These are phyloP conservation scores for Nitzschia inconspicua DNA, from an alignment of 108 stramenopile genomes.

Conservation along the genomic window DNA sequence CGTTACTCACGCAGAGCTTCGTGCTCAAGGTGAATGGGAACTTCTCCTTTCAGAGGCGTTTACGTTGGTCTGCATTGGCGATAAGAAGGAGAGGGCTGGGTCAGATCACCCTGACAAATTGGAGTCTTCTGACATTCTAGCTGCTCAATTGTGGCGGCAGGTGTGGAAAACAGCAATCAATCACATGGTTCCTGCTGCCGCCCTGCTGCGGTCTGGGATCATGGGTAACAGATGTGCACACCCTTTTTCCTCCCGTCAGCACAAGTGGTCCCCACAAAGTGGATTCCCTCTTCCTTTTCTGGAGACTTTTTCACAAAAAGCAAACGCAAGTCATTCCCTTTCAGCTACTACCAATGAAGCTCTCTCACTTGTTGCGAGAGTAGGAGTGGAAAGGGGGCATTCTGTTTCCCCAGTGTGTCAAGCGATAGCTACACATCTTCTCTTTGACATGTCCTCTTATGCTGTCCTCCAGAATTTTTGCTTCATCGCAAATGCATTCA, in stretches of 20 bases:
- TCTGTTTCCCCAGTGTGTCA: conserved; percentile 30
- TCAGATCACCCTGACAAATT: not conserved
- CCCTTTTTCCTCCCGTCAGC: conserved; percentile 34
- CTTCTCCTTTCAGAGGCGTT: conserved; percentile 51
- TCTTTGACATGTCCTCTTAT: conserved; percentile 33
- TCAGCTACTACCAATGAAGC: conserved; percentile 9
- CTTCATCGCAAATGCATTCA: too few species aligned
- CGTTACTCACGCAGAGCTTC: conserved; percentile 38
- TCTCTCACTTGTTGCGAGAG: conserved; percentile 34
- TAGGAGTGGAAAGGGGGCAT: conserved; percentile 31
- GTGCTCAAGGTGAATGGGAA: conserved; percentile 81
- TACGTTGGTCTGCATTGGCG: conserved; percentile 27
- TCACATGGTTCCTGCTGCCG: conserved; percentile 60
- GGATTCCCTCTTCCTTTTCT: conserved; percentile 14
- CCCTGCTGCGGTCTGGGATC: conserved; percentile 60
- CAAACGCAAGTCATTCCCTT: not conserved
- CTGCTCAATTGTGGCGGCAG: conserved; percentile 39
- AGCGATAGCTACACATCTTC: conserved; percentile 49
- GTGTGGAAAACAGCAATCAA: conserved; percentile 41
- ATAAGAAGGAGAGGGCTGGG: not conserved
- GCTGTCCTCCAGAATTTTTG: not conserved
- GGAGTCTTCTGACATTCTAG: conserved; percentile 28
- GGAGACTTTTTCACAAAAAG: conserved; percentile 4
- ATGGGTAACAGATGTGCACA: conserved; percentile 50
- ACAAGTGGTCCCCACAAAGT: conserved; percentile 10